Evolutionary conservation across 345 rosid species (phyloP).

Genomic region (Hypericum androsaemum): DNA sequence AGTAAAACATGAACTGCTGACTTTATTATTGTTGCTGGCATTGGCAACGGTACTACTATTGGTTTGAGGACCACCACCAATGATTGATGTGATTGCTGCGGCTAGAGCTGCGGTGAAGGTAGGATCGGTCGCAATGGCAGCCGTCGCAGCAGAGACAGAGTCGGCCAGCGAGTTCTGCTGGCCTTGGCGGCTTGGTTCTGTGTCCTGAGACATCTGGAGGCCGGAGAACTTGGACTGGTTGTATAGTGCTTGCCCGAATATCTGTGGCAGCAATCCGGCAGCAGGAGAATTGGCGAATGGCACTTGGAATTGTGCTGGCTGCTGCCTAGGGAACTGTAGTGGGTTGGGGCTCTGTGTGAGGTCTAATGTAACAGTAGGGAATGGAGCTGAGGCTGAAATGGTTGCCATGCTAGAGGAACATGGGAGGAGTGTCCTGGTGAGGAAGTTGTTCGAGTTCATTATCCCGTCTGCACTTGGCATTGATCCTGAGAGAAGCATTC

Average conservation of each 20-base stretch:
- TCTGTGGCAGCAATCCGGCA: slow-evolving; percentile 41
- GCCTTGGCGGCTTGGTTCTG: slow-evolving; percentile 25
- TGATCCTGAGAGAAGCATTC: slow-evolving; percentile 76
- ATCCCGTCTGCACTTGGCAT: slow-evolving; percentile 70
- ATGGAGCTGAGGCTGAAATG: slow-evolving; percentile 91
- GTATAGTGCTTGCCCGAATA: slow-evolving; percentile 46
- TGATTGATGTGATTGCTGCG: slow-evolving; percentile 50
- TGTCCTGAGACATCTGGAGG: slow-evolving; percentile 45
- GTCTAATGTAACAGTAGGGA: slow-evolving; percentile 91
- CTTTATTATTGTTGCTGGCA: slow-evolving; percentile 21
- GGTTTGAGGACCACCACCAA: slow-evolving; percentile 28
- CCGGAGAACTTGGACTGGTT: slow-evolving; percentile 61
- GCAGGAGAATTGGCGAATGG: slow-evolving; percentile 32
- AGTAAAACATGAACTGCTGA: slow-evolving; percentile 22
- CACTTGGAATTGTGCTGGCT: slow-evolving; percentile 32
- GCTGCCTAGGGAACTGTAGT: slow-evolving; percentile 29
- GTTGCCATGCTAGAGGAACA: slow-evolving; percentile 97
- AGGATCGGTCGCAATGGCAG: slow-evolving; percentile 49
- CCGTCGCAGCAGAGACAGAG: slow-evolving; percentile 29
- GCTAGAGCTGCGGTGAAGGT: slow-evolving; percentile 64
- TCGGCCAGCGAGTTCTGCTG: slow-evolving; percentile 34
- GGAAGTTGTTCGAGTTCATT: slow-evolving; percentile 61
- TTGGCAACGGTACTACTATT: slow-evolving; percentile 8
- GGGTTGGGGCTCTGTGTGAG: slow-evolving; percentile 43
- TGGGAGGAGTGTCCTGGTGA: slow-evolving; percentile 61